Percentiles rank a stretch among this genome's conserved stretches.
phyloP scores from a whole-genome alignment of 257 asterid species.

The Plantago ovata region DNA sequence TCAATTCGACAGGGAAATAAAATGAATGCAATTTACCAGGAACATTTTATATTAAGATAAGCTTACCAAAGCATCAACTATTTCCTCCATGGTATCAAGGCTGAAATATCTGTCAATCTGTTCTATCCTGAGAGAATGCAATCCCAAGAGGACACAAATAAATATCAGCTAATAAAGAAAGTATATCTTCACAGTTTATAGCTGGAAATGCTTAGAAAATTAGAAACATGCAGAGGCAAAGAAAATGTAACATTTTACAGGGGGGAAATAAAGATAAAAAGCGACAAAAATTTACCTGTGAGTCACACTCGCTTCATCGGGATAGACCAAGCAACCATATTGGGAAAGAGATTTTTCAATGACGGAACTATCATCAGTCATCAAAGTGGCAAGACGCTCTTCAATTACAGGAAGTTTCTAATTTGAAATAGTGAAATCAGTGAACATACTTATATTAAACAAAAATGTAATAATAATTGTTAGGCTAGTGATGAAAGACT shows the following conservation, averaged over 20 bases:
- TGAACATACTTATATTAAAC: constrained; percentile 5
- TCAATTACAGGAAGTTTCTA: constrained; percentile 96
- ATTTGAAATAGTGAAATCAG: constrained; percentile 16
- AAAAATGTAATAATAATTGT: too few species aligned
- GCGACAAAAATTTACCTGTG: too few species aligned
- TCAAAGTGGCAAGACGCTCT: constrained; percentile 80
- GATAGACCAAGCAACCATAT: constrained; percentile 89
- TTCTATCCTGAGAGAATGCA: constrained; percentile 52
- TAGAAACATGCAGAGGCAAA: not conserved
- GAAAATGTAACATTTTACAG: not conserved
- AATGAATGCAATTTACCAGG: constrained; percentile 1
- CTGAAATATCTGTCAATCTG: constrained; percentile 67
- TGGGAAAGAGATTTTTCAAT: constrained; percentile 85
- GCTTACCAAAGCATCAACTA: constrained; percentile 81
- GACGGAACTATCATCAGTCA: constrained; percentile 80
- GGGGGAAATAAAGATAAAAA: too few species aligned
- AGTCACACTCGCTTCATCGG: constrained; percentile 56
- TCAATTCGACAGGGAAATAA: not conserved
- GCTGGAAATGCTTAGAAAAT: not conserved
- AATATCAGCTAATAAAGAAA: constrained; percentile 2
- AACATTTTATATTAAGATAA: not conserved
- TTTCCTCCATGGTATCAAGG: constrained; percentile 84
- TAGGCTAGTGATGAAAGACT: constrained; percentile 33
- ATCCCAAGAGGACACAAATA: constrained; percentile 11
- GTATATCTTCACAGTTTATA: too few species aligned